Evolutionary conservation across 352 stramenopile genomes (phyloP), one percentile per base, ranked within the genome.

Genomic region (Pythium phragmiticola): DNA sequence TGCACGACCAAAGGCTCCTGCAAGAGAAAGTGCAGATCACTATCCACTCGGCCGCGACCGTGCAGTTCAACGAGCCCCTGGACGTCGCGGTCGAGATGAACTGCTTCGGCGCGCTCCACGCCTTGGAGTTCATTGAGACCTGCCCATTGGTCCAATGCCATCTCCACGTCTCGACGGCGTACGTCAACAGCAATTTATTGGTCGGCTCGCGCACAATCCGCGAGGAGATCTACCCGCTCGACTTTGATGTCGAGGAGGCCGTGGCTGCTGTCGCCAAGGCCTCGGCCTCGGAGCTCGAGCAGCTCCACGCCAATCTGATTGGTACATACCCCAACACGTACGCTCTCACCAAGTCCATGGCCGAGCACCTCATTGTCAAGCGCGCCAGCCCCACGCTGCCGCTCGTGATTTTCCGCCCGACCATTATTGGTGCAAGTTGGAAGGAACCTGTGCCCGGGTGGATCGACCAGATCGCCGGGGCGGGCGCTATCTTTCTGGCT

Each of bases 321-420:
- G 85, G 88, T 28, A 91, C 86, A 26, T 96, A 94, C 73, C 85
- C 87, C 7, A 96, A 96, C 70, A 96, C 88, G 46, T 96, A 95
- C 70, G 87, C 84, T 21, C 78, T 96, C 0, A 96, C 87, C 65
- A 95, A 96, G 70, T 91, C 84, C 16, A 94, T 95, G 80, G 84
- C 86, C 43, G 88, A 96, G 71, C 80, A 92, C 37, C 56, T 95
- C 30, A 50, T 94, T 28, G 66, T 83, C 46, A 70, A 80, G 62
- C 71, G 84, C 51, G 59, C 83, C 9, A 60, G 63, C 1, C 65
- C 74, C 6, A 56, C 37, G 3, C 75, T 94, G 9, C 84, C 87
- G 19, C 60, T 95, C 26, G 73, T 93, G 28, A 84, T 96, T 45
- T 89, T 91, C 50, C 77, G 88, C 0, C 88, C 88, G 8, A 93